Percentiles rank a stretch among this genome's conserved stretches.
Conservation (phyloP, 1,284 basidiomycete genomes). For the Austroboletus rostrupii region DNA sequence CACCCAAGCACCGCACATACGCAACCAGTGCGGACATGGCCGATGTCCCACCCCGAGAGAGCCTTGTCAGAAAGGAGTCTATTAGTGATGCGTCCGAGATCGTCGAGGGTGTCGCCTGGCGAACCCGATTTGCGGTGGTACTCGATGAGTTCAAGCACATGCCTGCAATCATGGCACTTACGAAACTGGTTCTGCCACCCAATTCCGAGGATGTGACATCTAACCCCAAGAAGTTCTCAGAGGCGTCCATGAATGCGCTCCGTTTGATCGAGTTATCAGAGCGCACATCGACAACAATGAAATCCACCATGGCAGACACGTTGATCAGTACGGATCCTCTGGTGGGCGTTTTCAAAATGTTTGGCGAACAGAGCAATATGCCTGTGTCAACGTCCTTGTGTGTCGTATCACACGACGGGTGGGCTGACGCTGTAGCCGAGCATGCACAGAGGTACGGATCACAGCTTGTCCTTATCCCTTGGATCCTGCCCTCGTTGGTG, state of each 20-base stretch:
- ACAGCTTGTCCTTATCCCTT: slow-evolving; percentile 83
- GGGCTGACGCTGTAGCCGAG: slow-evolving; percentile 62
- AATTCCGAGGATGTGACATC: slow-evolving; percentile 16
- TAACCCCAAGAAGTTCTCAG: slow-evolving; percentile 10
- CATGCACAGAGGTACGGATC: slow-evolving; percentile 59
- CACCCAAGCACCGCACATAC: slow-evolving; percentile 55
- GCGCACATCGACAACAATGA: slow-evolving; percentile 87
- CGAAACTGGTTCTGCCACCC: slow-evolving; percentile 49
- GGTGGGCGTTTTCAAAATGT: slow-evolving; percentile 81
- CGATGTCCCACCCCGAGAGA: background rate
- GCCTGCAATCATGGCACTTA: slow-evolving; percentile 66
- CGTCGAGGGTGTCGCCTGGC: slow-evolving; percentile 15
- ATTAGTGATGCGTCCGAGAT: slow-evolving; percentile 10
- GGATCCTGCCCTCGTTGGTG: slow-evolving; percentile 46
- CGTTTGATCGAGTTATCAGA: slow-evolving; percentile 89
- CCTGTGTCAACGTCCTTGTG: slow-evolving; percentile 66
- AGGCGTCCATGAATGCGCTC: slow-evolving; percentile 58
- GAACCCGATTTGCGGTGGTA: slow-evolving; percentile 68
- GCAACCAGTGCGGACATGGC: slow-evolving; percentile 20
- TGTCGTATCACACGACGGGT: slow-evolving; percentile 66
- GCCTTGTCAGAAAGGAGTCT: slow-evolving; percentile 3
- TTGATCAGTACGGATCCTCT: slow-evolving; percentile 77
- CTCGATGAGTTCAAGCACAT: slow-evolving; percentile 91
- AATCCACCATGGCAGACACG: slow-evolving; percentile 71
- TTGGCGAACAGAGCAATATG: slow-evolving; percentile 74